Conservation (phyloP, 1,284 basidiomycete species). For the Leucoagaricus sp. region DNA sequence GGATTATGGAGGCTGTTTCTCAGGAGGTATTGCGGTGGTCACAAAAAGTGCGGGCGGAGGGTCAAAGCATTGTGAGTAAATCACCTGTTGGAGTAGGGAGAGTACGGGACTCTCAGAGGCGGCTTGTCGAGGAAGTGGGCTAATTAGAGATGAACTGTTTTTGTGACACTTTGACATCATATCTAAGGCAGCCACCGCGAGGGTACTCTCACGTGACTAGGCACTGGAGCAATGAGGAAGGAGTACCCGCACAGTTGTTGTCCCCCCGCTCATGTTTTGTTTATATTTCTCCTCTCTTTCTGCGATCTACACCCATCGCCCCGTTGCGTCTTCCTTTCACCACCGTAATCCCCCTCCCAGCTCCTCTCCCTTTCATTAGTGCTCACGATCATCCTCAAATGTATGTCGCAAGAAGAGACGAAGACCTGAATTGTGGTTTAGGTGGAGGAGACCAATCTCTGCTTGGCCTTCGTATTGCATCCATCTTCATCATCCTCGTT, state of each 20-base stretch:
- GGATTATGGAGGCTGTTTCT: constrained; percentile 41
- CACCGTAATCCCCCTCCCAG: constrained; percentile 2
- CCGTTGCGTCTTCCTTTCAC: constrained; percentile 15
- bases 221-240: not conserved
- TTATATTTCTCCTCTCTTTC: constrained; percentile 4
- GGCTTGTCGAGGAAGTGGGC: not conserved
- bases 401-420: not conserved
- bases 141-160: not conserved
- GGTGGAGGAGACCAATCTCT: constrained; percentile 33
- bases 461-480: constrained; percentile 70
- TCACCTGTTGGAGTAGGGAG: not conserved
- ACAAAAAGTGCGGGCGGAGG: constrained; percentile 4
- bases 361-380: not conserved
- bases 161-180: constrained; percentile 12
- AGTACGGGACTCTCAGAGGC: not conserved
- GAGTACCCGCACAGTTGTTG: constrained; percentile 13
- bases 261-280: not conserved
- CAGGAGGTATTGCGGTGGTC: constrained; percentile 36
- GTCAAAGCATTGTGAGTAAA: not conserved
- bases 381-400: not conserved
- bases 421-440: constrained; percentile 30
- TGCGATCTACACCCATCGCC: constrained; percentile 2
- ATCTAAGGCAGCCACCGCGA: constrained; percentile 21
- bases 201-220: constrained; percentile 21
- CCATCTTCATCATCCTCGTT: constrained; percentile 86